These are phyloP conservation scores for Mychonastes homosphaera DNA, from an alignment of 139 green algal species.

Conservation along the genomic window DNA sequence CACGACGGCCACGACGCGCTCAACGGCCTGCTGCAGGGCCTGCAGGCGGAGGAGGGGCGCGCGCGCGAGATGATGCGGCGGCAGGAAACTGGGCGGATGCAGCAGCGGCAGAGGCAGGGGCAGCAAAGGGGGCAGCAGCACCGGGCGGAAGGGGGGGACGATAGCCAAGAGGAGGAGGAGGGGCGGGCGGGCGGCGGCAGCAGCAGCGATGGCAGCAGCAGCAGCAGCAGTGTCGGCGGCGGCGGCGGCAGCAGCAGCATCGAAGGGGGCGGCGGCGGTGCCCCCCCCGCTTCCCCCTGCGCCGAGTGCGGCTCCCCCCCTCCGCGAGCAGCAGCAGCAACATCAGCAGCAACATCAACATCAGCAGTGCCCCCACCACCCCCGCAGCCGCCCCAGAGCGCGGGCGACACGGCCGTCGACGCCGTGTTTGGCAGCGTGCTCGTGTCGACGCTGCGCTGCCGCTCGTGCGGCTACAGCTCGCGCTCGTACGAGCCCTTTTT, in stretches of 20 bases:
- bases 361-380: slow-evolving; percentile 10
- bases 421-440: slow-evolving; percentile 43
- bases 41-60: slow-evolving; percentile 35
- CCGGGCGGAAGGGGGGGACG: background rate
- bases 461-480: slow-evolving; percentile 21
- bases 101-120: slow-evolving; percentile 1
- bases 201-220: slow-evolving; percentile 11
- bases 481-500: slow-evolving; percentile 30
- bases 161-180: background rate
- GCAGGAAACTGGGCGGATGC: background rate
- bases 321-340: slow-evolving; percentile 7
- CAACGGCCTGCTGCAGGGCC: slow-evolving; percentile 36
- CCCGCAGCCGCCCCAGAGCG: slow-evolving; percentile 1
- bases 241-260: background rate
- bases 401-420: slow-evolving; percentile 15
- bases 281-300: too few species aligned
- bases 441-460: slow-evolving; percentile 29
- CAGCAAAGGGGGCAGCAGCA: slow-evolving; percentile 4
- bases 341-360: background rate
- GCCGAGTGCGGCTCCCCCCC: background rate
- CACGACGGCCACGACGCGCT: slow-evolving; percentile 63
- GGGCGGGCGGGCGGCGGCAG: background rate
- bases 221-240: slow-evolving; percentile 1
- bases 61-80: slow-evolving; percentile 11
- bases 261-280: too few species aligned